A percentile compares a stretch with the other conserved stretches of the same genome.
Evolutionary conservation across 192 early-diverging fungal genomes (phyloP).

Genomic region (Polychytrium aggregatum): DNA sequence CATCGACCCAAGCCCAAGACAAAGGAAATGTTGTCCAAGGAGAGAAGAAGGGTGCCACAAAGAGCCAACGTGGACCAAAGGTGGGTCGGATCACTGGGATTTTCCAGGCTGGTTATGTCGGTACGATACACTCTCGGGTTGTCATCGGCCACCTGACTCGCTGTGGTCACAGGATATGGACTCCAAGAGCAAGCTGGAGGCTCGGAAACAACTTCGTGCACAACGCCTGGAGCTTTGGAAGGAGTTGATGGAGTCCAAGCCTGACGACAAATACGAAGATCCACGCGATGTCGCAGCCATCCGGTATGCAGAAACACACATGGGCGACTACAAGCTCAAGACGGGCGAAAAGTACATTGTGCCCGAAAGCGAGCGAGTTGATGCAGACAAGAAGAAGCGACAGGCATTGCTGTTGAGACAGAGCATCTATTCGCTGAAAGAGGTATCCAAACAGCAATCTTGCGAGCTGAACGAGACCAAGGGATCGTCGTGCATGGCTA

Average conservation of each 20-base stretch:
- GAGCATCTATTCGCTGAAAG: slow-evolving; percentile 41
- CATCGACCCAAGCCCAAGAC: too few relatives aligned
- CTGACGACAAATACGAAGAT: slow-evolving; percentile 50
- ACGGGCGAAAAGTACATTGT: slow-evolving; percentile 57
- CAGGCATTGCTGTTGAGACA: slow-evolving; percentile 45
- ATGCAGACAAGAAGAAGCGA: slow-evolving; percentile 50
- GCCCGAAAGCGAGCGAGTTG: slow-evolving; percentile 50
- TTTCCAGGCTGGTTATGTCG: too few relatives aligned
- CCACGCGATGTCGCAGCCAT: slow-evolving; percentile 46
- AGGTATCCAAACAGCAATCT: too few relatives aligned
- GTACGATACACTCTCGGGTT: too few relatives aligned
- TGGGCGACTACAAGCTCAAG: slow-evolving; percentile 60
- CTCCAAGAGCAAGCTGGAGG: slow-evolving; percentile 40
- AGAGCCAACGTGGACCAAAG: too few relatives aligned
- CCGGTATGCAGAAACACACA: slow-evolving; percentile 40
- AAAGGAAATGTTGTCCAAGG: too few relatives aligned
- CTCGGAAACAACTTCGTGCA: slow-evolving; percentile 38
- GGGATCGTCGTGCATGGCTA: background rate
- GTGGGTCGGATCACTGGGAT: too few relatives aligned
- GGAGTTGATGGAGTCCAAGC: slow-evolving; percentile 44
- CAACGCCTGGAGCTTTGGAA: slow-evolving; percentile 39
- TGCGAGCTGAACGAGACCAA: too few relatives aligned
- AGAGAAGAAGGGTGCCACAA: too few relatives aligned
- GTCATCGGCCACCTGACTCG: too few relatives aligned
- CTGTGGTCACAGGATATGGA: slow-evolving; percentile 17